Evolutionary conservation across 305 asterid genomes (phyloP), one percentile per base, ranked within the genome.

Genomic region (Petunia hybrid): DNA sequence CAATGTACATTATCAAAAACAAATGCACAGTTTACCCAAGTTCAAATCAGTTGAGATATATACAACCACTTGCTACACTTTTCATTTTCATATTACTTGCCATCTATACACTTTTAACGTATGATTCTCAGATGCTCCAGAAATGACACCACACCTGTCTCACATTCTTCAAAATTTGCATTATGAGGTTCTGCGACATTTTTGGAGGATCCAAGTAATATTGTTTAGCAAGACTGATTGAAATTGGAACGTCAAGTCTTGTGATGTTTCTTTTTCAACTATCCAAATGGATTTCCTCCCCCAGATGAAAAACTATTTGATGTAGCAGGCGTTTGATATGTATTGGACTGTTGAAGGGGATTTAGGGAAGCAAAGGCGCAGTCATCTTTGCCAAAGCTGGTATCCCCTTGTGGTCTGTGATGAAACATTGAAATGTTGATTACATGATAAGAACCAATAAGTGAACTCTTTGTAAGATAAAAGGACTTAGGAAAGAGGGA

Each of bases 401-500:
- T 66, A 81, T 35, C 82, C 80, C 86, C 92, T 82, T 91, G 93
- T 53, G 90, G 87, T 82, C 98, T 91, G 87, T 81, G 79, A 83
- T 48, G 55, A 53, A 56, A 83, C 3, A 80, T 46, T 43, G n/a
- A 78, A 39, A 12, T 56, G 2, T 8, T 8, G 66, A 12, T 60
- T 43, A 45, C 41, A 65, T 69, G 81, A 77, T 75, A 64, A 79
- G 71, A 39, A 39, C 43, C 43, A 6, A 46, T 13, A 53, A 8
- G 4, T 35, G 35, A 14, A 67, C 0, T 41, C 38, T 67, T 67
- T 41, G 6, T 67, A 6, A 53, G 38, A 1, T 42, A 3, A 40
- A 42, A 41, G n/a, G n/a, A n/a, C 55, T n/a, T 16, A 42, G 76
- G 76, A 43, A 4, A 68, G n/a, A n/a, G n/a, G n/a, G n/a, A n/a